Evolutionary conservation across 2,329 filamentous ascomycete genomes (phyloP).

Genomic region (Fusarium austroafricanum): DNA sequence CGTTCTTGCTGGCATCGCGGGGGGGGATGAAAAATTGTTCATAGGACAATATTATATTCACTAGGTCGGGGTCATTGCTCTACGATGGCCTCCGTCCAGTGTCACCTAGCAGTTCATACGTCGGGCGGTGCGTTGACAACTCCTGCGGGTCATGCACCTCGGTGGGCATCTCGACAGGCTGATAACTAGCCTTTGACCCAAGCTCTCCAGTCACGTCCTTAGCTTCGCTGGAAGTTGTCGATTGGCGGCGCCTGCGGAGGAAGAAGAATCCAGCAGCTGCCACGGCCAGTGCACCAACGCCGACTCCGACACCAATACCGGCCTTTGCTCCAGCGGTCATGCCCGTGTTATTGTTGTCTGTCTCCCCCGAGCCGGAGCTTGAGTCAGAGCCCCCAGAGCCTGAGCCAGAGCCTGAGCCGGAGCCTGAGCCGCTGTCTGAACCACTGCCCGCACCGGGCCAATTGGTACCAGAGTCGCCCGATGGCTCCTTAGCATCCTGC

Average conservation of each 20-base stretch:
- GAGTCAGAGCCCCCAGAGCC: background rate
- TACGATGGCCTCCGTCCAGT: constrained; percentile 1
- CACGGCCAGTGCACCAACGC: background rate
- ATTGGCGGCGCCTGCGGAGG: background rate
- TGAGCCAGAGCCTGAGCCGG: background rate
- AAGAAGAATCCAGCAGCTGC: constrained; percentile 4
- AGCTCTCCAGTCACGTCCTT: constrained; percentile 2
- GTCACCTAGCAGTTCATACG: constrained; percentile 23
- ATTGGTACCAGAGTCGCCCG: background rate
- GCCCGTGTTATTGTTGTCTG: background rate
- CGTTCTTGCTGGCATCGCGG: no score
- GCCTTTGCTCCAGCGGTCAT: constrained; percentile 28
- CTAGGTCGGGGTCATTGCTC: background rate
- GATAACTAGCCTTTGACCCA: constrained; percentile 7
- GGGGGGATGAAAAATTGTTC: no score
- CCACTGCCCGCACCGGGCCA: background rate
- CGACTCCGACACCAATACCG: constrained; percentile 20
- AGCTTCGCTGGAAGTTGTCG: background rate
- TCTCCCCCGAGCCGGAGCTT: background rate
- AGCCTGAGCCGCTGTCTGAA: background rate
- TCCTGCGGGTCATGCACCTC: constrained; percentile 16
- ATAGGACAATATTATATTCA: background rate
- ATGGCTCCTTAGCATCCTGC: constrained; percentile 3
- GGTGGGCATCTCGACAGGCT: constrained; percentile 12
- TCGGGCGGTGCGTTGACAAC: background rate